Evolutionary conservation across 768 basidiomycete species (phyloP).

Genomic region (Nidularia sp.): DNA sequence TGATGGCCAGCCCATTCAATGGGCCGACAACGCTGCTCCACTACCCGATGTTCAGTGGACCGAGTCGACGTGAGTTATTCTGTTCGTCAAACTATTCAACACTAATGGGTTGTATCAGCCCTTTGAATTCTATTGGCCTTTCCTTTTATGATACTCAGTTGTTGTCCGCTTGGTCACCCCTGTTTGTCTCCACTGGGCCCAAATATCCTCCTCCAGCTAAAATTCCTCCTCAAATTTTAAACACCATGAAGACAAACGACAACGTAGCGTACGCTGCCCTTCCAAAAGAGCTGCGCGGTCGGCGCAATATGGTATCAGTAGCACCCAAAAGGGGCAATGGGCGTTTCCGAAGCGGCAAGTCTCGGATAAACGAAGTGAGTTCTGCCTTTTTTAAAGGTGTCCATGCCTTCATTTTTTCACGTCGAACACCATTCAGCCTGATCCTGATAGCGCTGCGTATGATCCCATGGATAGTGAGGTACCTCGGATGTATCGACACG

Average conservation of each 20-base stretch:
- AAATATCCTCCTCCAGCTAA: slow-evolving; percentile 67
- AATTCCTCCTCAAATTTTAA: slow-evolving; percentile 76
- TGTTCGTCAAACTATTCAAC: background rate
- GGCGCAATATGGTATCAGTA: slow-evolving; percentile 69
- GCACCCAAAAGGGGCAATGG: slow-evolving; percentile 51
- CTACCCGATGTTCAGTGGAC: slow-evolving; percentile 78
- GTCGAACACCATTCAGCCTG: slow-evolving; percentile 28
- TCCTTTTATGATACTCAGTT: slow-evolving; percentile 76
- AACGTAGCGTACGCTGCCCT: slow-evolving; percentile 86
- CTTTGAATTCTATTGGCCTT: slow-evolving; percentile 85
- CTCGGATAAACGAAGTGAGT: slow-evolving; percentile 41
- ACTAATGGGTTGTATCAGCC: slow-evolving; percentile 38
- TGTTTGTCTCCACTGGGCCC: slow-evolving; percentile 31
- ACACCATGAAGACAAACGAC: slow-evolving; percentile 81
- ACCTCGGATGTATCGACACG: slow-evolving; percentile 81
- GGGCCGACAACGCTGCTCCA: slow-evolving; percentile 72
- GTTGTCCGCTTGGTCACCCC: slow-evolving; percentile 66
- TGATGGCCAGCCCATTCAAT: slow-evolving; percentile 80
- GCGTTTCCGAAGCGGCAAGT: slow-evolving; percentile 85
- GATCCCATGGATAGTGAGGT: slow-evolving; percentile 57
- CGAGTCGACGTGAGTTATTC: slow-evolving; percentile 62
- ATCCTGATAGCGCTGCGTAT: slow-evolving; percentile 47
- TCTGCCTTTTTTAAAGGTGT: background rate
- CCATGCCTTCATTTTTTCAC: background rate
- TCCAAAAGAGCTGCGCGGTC: slow-evolving; percentile 81